Evolutionary conservation across 2,329 filamentous ascomycete genomes (phyloP), one percentile per base, ranked within the genome.

Genomic region (Fusarium protoensiforme): DNA sequence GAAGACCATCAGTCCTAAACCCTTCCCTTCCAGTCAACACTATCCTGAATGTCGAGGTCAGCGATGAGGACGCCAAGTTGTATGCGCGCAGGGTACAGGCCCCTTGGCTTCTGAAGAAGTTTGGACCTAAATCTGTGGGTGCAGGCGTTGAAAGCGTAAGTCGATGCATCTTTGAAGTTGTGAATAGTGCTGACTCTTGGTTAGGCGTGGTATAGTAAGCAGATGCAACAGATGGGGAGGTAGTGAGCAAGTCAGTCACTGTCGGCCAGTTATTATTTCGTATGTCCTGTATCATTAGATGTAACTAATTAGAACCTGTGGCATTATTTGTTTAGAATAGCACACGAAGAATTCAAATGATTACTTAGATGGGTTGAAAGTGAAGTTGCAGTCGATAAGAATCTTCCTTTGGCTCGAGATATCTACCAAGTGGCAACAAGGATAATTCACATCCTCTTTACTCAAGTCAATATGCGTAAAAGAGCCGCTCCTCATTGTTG

Each of bases 1-100:
- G 75, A 0, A 71, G 85, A 5, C 84, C 85, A 13, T 77, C 85
- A 0, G 77, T 82, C 0, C 38, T 85, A 0, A 81, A 86, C 61
- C 83, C 84, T 1, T 46, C 60, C 2, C 65, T 85, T 14, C 84
- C 85, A 0, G 72, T 84, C 18, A 73, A 69, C 24, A 68, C 59
- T 3, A 67, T 77, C 5, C 14, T 77, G 14, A 77, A 69, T 4
- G 61, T 48, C n/a, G 65, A 77, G 3, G 58, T 77, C 0, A 39
- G 61, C 7, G 35, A 61, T 13, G 69, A 73, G 3, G 71, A 77
- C 7, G 75, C 75, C 0, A 69, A 36, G 20, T 31, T 77, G 2
- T 64, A 56, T 14, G 65, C 65, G 0, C 56, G 63, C 3, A 75
- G 56, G 8, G 48, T 77, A 0, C 31, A 67, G 18, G 67, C 75